Conservation (phyloP, 2,329 filamentous ascomycete genomes). For the Xylariaceae sp. region DNA sequence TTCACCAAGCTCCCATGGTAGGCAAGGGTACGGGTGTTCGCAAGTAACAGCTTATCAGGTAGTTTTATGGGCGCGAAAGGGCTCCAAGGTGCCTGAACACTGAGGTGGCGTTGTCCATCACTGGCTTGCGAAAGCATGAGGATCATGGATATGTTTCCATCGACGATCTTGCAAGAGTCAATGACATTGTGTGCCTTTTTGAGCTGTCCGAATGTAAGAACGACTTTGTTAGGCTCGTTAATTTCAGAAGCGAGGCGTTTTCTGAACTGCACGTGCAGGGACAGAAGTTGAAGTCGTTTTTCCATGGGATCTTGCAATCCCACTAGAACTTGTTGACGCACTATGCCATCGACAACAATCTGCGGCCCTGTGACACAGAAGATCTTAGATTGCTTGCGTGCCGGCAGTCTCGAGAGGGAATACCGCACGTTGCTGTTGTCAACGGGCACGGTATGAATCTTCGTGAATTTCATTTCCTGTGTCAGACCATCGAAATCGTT, state of each 20-base stretch:
- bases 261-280: conserved; percentile 48
- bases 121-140: conserved; percentile 63
- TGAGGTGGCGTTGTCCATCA: conserved; percentile 60
- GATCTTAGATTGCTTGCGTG: conserved; percentile 53
- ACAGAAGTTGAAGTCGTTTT: conserved; percentile 62
- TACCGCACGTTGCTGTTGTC: conserved; percentile 58
- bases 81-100: conserved; percentile 71
- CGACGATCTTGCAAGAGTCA: conserved; percentile 66
- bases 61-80: conserved; percentile 61
- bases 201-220: conserved; percentile 45
- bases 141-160: conserved; percentile 63
- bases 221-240: conserved; percentile 35
- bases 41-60: conserved; percentile 51
- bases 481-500: conserved; percentile 65
- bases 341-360: conserved; percentile 48
- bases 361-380: conserved; percentile 61
- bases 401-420: conserved; percentile 49
- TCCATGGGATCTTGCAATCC: conserved; percentile 66
- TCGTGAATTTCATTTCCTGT: conserved; percentile 66
- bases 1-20: conserved; percentile 48
- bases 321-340: conserved; percentile 54
- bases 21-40: conserved; percentile 56
- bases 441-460: conserved; percentile 62
- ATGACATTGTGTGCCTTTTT: conserved; percentile 61
- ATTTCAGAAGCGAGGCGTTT: conserved; percentile 13